Evolutionary conservation across 129 eudicot species (phyloP).

Genomic region (Silybum marianum): DNA sequence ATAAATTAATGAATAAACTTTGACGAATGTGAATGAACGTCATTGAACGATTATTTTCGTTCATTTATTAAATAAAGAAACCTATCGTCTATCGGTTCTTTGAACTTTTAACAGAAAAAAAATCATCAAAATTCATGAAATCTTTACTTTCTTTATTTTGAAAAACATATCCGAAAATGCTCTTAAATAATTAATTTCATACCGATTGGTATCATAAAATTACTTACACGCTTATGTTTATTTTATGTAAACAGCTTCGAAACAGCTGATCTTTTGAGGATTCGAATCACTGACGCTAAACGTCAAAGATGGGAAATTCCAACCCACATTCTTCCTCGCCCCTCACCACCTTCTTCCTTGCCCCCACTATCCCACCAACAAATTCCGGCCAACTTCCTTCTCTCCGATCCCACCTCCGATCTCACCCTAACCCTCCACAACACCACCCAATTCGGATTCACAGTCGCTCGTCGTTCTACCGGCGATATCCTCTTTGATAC

Average conservation of each 20-base stretch:
- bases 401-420: conserved; percentile 65
- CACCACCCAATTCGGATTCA: conserved; percentile 69
- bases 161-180: too few relatives aligned
- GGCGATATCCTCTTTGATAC: conserved; percentile 71
- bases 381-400: conserved; percentile 15
- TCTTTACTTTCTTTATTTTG: too few relatives aligned
- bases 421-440: conserved; percentile 37
- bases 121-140: too few relatives aligned
- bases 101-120: too few relatives aligned
- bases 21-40: too few relatives aligned
- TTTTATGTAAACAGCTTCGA: conserved; percentile 51
- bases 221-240: neutral
- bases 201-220: too few relatives aligned
- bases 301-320: conserved; percentile 80
- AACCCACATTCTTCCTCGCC: conserved; percentile 51
- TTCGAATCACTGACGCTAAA: conserved; percentile 62
- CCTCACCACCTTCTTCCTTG: conserved; percentile 13
- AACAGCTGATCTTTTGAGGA: conserved; percentile 56
- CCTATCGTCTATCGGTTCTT: too few relatives aligned
- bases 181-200: too few relatives aligned
- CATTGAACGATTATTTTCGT: too few relatives aligned
- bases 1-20: too few relatives aligned
- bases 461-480: conserved; percentile 61
- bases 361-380: conserved; percentile 16
- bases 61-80: too few relatives aligned